A percentile compares a stretch with the other conserved stretches of the same genome.
Conservation (phyloP, 352 stramenopile species). For the Thraustochytrium sp. region DNA sequence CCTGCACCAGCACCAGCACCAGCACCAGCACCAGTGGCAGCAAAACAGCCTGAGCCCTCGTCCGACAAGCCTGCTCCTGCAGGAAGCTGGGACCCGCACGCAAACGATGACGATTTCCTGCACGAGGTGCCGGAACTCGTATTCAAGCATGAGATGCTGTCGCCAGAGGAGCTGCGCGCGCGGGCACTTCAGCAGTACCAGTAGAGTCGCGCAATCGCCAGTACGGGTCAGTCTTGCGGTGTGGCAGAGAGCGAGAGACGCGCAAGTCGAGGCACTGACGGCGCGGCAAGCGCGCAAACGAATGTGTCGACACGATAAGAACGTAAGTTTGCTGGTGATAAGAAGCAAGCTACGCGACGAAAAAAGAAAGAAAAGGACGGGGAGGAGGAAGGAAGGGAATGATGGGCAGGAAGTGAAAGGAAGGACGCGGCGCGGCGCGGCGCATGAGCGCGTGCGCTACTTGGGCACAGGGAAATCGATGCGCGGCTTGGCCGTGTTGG, state of each 20-base stretch:
- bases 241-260: too few relatives aligned
- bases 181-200: not conserved
- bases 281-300: too few relatives aligned
- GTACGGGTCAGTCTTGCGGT: too few relatives aligned
- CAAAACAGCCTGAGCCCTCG: too few relatives aligned
- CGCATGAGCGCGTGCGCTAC: too few relatives aligned
- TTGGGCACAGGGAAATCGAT: conserved; percentile 41
- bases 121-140: not conserved
- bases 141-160: conserved; percentile 14
- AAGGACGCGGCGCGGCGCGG: not conserved
- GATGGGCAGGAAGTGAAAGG: not conserved
- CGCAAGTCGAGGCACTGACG: too few relatives aligned
- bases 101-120: not conserved
- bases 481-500: conserved; percentile 13
- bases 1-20: not conserved
- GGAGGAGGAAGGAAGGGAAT: not conserved
- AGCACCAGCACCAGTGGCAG: not conserved
- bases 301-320: too few relatives aligned
- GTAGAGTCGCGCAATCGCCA: too few relatives aligned
- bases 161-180: conserved; percentile 8
- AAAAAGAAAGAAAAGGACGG: not conserved
- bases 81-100: not conserved
- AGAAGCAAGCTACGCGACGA: too few relatives aligned
- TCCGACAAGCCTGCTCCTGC: too few relatives aligned
- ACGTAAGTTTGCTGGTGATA: too few relatives aligned